Percentiles rank a stretch among this genome's conserved stretches.
These are phyloP conservation scores for Coemansia guatemalensis DNA, from an alignment of 192 early-diverging fungal genomes.

Conservation along the genomic window DNA sequence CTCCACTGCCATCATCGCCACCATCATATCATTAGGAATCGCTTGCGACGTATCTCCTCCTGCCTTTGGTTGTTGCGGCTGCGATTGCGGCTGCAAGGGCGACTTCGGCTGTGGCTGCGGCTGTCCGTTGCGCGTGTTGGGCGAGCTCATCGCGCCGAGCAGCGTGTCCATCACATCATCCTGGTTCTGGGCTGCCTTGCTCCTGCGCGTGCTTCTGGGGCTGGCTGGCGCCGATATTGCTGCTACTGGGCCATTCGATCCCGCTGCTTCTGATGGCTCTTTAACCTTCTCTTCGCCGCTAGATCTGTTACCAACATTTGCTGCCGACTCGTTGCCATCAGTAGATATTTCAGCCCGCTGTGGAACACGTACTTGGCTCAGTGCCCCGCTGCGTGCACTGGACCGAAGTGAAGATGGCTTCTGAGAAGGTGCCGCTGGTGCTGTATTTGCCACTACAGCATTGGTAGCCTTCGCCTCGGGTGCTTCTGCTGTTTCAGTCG, in stretches of 20 bases:
- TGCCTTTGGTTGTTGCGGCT: constrained; percentile 8
- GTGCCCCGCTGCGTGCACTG: background rate
- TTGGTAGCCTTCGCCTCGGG: background rate
- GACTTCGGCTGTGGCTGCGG: background rate
- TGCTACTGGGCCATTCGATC: background rate
- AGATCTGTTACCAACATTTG: background rate
- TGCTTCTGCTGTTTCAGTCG: background rate
- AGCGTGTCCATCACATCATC: constrained; percentile 44
- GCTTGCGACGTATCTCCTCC: background rate
- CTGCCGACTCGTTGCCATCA: background rate
- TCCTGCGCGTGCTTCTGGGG: background rate
- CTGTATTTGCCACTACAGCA: background rate
- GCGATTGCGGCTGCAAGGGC: background rate
- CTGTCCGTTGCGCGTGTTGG: constrained; percentile 7
- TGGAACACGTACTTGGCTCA: background rate
- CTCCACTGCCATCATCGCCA: constrained; percentile 47
- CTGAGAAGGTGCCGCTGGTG: constrained; percentile 7
- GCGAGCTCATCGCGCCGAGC: constrained; percentile 43
- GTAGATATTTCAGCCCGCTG: too few relatives aligned
- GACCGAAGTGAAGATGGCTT: constrained; percentile 40
- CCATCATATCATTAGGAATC: constrained; percentile 41
- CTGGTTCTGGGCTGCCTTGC: background rate
- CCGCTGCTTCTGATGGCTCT: background rate
- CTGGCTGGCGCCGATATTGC: background rate
- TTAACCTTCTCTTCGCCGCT: background rate